These are phyloP conservation scores for Lasiosphaeris hirsuta DNA, from an alignment of 495 filamentous ascomycete genomes.

Conservation along the genomic window DNA sequence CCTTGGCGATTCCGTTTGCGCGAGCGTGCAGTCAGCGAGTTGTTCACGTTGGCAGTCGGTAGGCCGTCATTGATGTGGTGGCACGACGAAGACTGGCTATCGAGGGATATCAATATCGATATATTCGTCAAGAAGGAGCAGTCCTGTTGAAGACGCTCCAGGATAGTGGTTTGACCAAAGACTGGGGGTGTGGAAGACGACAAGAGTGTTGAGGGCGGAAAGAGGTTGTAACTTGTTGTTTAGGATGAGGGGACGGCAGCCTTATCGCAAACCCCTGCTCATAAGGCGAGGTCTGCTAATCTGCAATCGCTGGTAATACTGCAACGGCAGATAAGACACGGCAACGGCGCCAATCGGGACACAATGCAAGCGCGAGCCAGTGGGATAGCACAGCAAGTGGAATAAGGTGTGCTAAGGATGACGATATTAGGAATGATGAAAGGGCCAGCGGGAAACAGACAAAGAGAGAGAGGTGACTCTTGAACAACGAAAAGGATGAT, in stretches of 20 bases:
- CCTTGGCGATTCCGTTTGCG: constrained; percentile 8
- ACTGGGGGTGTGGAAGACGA: constrained; percentile 1
- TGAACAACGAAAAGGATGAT: too few species aligned
- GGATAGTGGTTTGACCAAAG: neutral
- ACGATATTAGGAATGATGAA: too few species aligned
- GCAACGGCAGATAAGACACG: constrained; percentile 34
- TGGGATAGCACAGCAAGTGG: constrained; percentile 1
- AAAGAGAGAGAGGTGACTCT: too few species aligned
- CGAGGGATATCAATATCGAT: neutral
- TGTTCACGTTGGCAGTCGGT: neutral
- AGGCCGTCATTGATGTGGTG: constrained; percentile 2
- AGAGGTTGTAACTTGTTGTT: neutral
- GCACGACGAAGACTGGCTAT: neutral
- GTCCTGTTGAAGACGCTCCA: neutral
- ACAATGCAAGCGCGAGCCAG: neutral
- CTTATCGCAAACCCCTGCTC: constrained; percentile 42
- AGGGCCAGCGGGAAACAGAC: too few species aligned
- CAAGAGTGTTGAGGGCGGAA: constrained; percentile 10
- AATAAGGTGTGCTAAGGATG: neutral
- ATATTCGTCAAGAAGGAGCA: neutral
- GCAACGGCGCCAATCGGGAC: neutral
- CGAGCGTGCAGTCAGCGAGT: constrained; percentile 5
- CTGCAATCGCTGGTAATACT: neutral
- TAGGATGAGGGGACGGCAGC: constrained; percentile 31
- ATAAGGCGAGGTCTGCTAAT: constrained; percentile 14